These are phyloP conservation scores for Hymenoscyphus fraxineus DNA, from an alignment of 2,329 filamentous ascomycete genomes.

Conservation along the genomic window DNA sequence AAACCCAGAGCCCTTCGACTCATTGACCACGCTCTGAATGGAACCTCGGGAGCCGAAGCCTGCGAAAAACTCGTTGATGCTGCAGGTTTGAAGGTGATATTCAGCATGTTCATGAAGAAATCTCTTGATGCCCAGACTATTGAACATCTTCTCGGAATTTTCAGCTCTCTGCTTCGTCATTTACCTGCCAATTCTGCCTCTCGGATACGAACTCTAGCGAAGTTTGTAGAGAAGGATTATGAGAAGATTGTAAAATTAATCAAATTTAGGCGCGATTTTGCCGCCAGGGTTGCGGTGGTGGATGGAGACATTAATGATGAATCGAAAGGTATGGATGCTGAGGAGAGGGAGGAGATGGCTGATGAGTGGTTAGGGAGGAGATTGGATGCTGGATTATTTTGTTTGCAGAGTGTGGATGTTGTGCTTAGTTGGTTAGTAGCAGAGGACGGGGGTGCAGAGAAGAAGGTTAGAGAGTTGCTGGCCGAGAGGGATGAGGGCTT, in stretches of 20 bases:
- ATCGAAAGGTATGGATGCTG: slow-evolving; percentile 49
- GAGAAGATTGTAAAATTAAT: slow-evolving; percentile 76
- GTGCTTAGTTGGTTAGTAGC: slow-evolving; percentile 87
- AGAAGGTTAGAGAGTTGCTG: slow-evolving; percentile 60
- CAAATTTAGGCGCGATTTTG: slow-evolving; percentile 67
- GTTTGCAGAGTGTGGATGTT: slow-evolving; percentile 77
- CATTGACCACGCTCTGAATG: slow-evolving; percentile 75
- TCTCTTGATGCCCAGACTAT: slow-evolving; percentile 57
- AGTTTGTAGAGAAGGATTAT: slow-evolving; percentile 94
- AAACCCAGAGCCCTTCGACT: slow-evolving; percentile 74
- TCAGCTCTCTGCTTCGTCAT: slow-evolving; percentile 74
- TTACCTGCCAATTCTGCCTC: slow-evolving; percentile 73
- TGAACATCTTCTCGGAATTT: slow-evolving; percentile 82
- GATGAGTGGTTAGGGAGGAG: slow-evolving; percentile 71
- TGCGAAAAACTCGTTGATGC: slow-evolving; percentile 77
- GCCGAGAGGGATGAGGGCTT: slow-evolving; percentile 66
- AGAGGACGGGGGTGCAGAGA: slow-evolving; percentile 74
- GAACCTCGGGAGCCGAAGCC: slow-evolving; percentile 53
- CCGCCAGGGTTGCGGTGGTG: slow-evolving; percentile 55
- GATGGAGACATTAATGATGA: slow-evolving; percentile 61
- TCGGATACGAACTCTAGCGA: slow-evolving; percentile 81
- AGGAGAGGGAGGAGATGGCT: slow-evolving; percentile 58
- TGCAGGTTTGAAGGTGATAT: slow-evolving; percentile 78
- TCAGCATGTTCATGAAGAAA: slow-evolving; percentile 84
- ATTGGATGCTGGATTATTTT: slow-evolving; percentile 81